phyloP scores from a whole-genome alignment of 192 early-diverging fungal genomes.

The Coemansia sp. region DNA sequence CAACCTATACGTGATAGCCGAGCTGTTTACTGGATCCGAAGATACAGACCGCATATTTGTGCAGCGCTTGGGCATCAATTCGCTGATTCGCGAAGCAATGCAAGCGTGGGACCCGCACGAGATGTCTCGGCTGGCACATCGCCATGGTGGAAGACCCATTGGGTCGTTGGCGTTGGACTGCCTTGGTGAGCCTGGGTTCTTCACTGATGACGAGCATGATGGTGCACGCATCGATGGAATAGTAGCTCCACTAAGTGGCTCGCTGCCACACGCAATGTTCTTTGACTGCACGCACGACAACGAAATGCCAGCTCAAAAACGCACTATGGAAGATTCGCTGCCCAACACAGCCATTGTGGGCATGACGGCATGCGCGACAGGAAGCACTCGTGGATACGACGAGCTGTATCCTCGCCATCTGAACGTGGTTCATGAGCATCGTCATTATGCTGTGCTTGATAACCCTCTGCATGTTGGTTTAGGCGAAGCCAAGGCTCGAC shows the following conservation, averaged over 20 bases:
- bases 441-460: constrained; percentile 69
- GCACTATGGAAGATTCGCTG: constrained; percentile 85
- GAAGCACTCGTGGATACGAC: constrained; percentile 97
- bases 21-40: constrained; percentile 97
- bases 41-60: constrained; percentile 94
- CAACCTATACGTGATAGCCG: constrained; percentile 95
- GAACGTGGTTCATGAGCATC: constrained; percentile 84
- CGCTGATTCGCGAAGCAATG: constrained; percentile 97
- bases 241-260: constrained; percentile 73
- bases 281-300: constrained; percentile 99
- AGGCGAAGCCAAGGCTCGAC: constrained; percentile 61
- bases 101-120: constrained; percentile 93
- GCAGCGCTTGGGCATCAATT: constrained; percentile 89
- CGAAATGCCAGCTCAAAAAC: constrained; percentile 89
- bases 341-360: constrained; percentile 88
- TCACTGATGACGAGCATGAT: constrained; percentile 50
- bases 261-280: constrained; percentile 88
- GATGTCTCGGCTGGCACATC: constrained; percentile 84
- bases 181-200: constrained; percentile 52
- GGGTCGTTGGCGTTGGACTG: constrained; percentile 79
- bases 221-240: constrained; percentile 44
- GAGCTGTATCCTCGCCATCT: constrained; percentile 86
- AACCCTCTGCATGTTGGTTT: constrained; percentile 58
- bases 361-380: constrained; percentile 87
- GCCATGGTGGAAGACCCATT: constrained; percentile 87